Percentiles rank a stretch among this genome's conserved stretches.
Evolutionary conservation across 169 alveolate species (phyloP).

Genomic region (Toxoplasma gondii): DNA sequence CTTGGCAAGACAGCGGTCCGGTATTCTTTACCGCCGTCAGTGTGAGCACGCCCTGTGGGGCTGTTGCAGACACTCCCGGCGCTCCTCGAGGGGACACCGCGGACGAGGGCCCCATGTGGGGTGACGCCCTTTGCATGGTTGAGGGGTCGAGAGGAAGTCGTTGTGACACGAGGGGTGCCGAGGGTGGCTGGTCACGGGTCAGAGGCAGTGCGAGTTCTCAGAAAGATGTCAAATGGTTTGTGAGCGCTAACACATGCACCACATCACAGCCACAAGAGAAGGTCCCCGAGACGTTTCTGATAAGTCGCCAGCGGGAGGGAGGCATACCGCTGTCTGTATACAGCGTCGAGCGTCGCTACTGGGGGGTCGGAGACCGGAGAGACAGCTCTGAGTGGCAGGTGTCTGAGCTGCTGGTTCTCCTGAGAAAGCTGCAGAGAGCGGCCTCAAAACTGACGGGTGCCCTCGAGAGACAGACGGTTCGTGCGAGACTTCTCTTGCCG

Average conservation of each 20-base stretch:
- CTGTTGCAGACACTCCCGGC: background rate
- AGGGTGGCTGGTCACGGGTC: background rate
- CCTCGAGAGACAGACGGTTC: background rate
- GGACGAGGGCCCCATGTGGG: constrained; percentile 16
- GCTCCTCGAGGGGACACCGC: background rate
- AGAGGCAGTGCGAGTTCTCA: background rate
- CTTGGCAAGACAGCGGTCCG: constrained; percentile 2
- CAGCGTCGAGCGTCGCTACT: background rate
- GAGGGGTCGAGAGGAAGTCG: background rate
- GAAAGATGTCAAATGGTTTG: background rate
- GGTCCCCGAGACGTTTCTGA: background rate
- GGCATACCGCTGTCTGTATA: background rate
- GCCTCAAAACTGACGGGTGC: background rate
- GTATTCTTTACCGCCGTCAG: background rate
- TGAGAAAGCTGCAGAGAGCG: background rate
- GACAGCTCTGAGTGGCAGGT: background rate
- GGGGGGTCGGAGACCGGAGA: background rate
- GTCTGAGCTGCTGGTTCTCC: background rate
- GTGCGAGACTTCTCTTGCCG: background rate
- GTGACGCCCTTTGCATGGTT: background rate
- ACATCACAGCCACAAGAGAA: background rate
- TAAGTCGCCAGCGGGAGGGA: background rate
- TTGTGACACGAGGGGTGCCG: background rate
- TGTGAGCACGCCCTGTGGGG: constrained; percentile 14
- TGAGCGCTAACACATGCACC: background rate